Percentiles rank a stretch among this genome's conserved stretches.
phyloP scores from a whole-genome alignment of 2,329 filamentous ascomycete genomes.

The Rutstroemia sp. region DNA sequence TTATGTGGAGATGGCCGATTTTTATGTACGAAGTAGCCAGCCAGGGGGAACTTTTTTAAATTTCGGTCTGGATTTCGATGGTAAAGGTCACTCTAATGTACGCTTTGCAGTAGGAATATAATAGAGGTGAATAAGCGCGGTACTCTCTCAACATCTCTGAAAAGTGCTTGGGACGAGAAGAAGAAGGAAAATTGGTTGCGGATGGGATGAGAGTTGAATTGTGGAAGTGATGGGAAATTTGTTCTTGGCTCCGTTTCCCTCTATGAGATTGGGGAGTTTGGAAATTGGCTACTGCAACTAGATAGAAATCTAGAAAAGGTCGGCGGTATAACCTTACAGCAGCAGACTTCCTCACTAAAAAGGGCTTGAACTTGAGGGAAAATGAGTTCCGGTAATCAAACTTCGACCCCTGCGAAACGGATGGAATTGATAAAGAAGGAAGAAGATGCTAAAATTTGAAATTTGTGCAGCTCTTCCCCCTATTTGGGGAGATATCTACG shows the following conservation, averaged over 20 bases:
- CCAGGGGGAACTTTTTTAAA: too few relatives aligned
- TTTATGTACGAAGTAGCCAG: too few relatives aligned
- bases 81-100: too few relatives aligned
- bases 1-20: conserved; percentile 5
- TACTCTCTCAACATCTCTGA: not conserved
- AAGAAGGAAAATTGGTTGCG: not conserved
- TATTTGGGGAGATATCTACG: too few relatives aligned
- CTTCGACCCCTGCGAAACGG: not conserved
- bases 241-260: not conserved
- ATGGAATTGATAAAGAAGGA: not conserved
- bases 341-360: too few relatives aligned
- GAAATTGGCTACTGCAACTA: too few relatives aligned
- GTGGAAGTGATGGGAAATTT: conserved; percentile 1
- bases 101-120: not conserved
- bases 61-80: too few relatives aligned
- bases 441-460: not conserved
- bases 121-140: too few relatives aligned
- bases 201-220: not conserved
- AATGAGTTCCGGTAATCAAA: not conserved
- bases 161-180: not conserved
- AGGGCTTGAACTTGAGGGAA: too few relatives aligned
- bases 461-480: not conserved
- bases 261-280: not conserved
- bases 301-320: too few relatives aligned
- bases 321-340: too few relatives aligned